Conservation (phyloP, 1,139 yeast genomes). For the Debaryomyces nepalensis region DNA sequence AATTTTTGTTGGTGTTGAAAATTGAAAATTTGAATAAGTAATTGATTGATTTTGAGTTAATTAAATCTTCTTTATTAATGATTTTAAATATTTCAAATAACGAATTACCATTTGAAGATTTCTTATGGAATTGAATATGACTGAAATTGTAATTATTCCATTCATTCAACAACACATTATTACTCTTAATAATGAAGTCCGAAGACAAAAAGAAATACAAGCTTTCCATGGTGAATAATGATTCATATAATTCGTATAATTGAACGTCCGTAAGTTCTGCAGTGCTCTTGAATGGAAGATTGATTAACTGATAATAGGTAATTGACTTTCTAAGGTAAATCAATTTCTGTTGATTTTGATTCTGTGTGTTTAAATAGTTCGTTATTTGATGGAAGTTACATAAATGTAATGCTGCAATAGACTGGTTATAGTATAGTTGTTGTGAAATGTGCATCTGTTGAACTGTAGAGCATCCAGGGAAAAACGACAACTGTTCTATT, state of each 20-base stretch:
- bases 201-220: slow-evolving; percentile 37
- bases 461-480: slow-evolving; percentile 21
- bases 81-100: slow-evolving; percentile 17
- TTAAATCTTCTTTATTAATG: slow-evolving; percentile 15
- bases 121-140: slow-evolving; percentile 12
- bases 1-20: slow-evolving; percentile 8
- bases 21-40: slow-evolving; percentile 12
- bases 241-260: slow-evolving; percentile 41
- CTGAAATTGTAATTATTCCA: slow-evolving; percentile 16
- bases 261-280: slow-evolving; percentile 29
- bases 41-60: slow-evolving; percentile 11
- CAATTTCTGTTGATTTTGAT: slow-evolving; percentile 40
- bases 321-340: slow-evolving; percentile 40
- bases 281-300: slow-evolving; percentile 27
- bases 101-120: slow-evolving; percentile 13
- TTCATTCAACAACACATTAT: slow-evolving; percentile 16
- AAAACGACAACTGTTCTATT: slow-evolving; percentile 35
- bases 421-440: slow-evolving; percentile 40
- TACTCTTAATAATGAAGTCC: slow-evolving; percentile 16
- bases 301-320: slow-evolving; percentile 42
- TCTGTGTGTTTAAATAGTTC: slow-evolving; percentile 24
- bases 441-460: slow-evolving; percentile 23
- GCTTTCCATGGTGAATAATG: slow-evolving; percentile 39
- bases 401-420: slow-evolving; percentile 38
- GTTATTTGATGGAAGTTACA: slow-evolving; percentile 42